Percentiles rank a stretch among this genome's conserved stretches.
phyloP scores from a whole-genome alignment of 768 basidiomycete species.

The Ephemerocybe angulata region DNA sequence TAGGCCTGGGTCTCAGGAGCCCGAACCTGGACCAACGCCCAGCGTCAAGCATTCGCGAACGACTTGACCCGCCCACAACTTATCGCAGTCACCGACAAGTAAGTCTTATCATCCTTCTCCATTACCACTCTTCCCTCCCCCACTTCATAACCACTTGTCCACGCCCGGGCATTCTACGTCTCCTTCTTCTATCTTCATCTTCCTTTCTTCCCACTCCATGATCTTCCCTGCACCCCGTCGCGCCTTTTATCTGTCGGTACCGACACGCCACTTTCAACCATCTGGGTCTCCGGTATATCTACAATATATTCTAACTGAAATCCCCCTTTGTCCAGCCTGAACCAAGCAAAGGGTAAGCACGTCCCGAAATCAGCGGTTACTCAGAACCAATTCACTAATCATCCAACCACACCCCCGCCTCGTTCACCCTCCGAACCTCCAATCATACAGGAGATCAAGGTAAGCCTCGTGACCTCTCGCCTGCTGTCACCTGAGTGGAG shows the following conservation, averaged over 20 bases:
- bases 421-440: not conserved
- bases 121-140: not conserved
- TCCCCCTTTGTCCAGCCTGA: slow-evolving; percentile 33
- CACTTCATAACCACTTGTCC: not conserved
- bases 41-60: slow-evolving; percentile 51
- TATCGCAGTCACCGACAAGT: slow-evolving; percentile 44
- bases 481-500: not conserved
- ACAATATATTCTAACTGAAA: too few relatives aligned
- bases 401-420: not conserved
- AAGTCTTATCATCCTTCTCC: slow-evolving; percentile 8
- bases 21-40: slow-evolving; percentile 44
- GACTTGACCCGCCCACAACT: slow-evolving; percentile 54
- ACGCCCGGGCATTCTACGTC: not conserved
- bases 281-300: too few relatives aligned
- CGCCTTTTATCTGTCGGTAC: too few relatives aligned
- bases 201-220: too few relatives aligned
- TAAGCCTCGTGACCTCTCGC: slow-evolving; percentile 10
- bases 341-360: slow-evolving; percentile 43
- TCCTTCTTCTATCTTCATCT: too few relatives aligned
- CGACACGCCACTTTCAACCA: too few relatives aligned
- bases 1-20: slow-evolving; percentile 58
- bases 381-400: not conserved
- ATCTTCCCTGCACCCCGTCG: too few relatives aligned
- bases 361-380: not conserved
- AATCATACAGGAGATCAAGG: slow-evolving; percentile 38